phyloP scores from a whole-genome alignment of 441 rosid species.

The Erodium texanum region DNA sequence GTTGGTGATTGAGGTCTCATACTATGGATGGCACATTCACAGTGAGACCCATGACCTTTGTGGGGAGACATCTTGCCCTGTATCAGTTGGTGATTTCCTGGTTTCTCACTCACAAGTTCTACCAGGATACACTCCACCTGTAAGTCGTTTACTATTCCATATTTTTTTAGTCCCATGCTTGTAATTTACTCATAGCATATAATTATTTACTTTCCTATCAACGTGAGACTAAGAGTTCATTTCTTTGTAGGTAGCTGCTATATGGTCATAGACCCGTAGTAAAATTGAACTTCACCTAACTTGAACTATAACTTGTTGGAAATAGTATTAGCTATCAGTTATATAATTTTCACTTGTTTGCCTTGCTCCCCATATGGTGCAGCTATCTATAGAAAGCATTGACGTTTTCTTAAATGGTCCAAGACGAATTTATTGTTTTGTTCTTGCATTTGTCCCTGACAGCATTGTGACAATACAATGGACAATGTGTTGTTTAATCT shows the following conservation, averaged over 20 bases:
- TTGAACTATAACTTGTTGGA: background rate
- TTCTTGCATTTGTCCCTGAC: background rate
- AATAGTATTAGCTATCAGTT: no score
- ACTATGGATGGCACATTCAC: slow-evolving; percentile 74
- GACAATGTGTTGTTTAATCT: background rate
- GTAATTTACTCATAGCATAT: background rate
- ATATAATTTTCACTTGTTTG: background rate
- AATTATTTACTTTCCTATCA: background rate
- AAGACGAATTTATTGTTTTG: background rate
- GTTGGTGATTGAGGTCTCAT: slow-evolving; percentile 66
- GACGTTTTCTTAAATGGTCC: background rate
- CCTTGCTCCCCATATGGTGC: background rate
- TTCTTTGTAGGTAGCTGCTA: background rate
- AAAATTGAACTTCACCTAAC: background rate
- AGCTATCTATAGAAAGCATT: background rate
- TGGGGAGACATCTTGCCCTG: slow-evolving; percentile 75
- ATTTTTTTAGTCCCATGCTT: background rate
- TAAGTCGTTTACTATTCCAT: slow-evolving; percentile 34
- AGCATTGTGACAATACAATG: background rate
- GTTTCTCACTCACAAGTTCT: slow-evolving; percentile 73
- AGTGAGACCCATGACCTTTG: slow-evolving; percentile 79
- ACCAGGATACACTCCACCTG: slow-evolving; percentile 84
- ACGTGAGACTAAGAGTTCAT: background rate
- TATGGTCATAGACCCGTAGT: background rate
- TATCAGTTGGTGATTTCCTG: slow-evolving; percentile 58